Conservation (phyloP, 495 filamentous ascomycete species). For the Aspergillus avenaceus region DNA sequence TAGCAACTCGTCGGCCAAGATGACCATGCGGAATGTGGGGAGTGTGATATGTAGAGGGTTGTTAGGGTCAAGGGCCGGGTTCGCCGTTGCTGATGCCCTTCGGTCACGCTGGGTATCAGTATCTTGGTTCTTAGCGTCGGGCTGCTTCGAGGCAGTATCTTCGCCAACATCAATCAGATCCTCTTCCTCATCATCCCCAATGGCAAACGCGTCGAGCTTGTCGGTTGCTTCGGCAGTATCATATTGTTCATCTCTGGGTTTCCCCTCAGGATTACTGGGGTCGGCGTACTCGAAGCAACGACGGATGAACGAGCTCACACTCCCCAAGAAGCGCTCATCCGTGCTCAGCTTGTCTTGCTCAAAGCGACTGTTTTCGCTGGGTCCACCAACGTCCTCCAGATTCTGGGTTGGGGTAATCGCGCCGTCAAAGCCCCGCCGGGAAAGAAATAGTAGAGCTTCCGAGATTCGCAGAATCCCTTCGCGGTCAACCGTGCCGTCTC, state of each 20-base stretch:
- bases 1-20: slow-evolving; percentile 90
- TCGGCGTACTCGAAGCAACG: slow-evolving; percentile 98
- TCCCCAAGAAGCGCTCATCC: slow-evolving; percentile 82
- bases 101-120: slow-evolving; percentile 13
- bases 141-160: slow-evolving; percentile 17
- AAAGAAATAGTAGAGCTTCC: slow-evolving; percentile 89
- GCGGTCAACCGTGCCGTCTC: slow-evolving; percentile 89
- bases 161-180: slow-evolving; percentile 62
- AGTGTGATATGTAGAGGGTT: slow-evolving; percentile 94
- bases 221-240: slow-evolving; percentile 31
- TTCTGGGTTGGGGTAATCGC: slow-evolving; percentile 51
- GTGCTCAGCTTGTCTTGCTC: slow-evolving; percentile 39
- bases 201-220: slow-evolving; percentile 61
- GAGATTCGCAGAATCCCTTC: slow-evolving; percentile 95
- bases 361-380: slow-evolving; percentile 19
- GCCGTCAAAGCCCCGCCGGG: slow-evolving; percentile 77
- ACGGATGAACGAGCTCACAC: slow-evolving; percentile 91
- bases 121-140: slow-evolving; percentile 4
- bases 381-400: slow-evolving; percentile 29
- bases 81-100: slow-evolving; percentile 52
- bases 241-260: slow-evolving; percentile 10
- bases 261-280: slow-evolving; percentile 66
- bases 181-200: slow-evolving; percentile 72
- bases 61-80: slow-evolving; percentile 84
- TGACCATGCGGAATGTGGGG: slow-evolving; percentile 97